Conservation (phyloP, 192 early-diverging fungal species). For the Glomus cerebriforme region DNA sequence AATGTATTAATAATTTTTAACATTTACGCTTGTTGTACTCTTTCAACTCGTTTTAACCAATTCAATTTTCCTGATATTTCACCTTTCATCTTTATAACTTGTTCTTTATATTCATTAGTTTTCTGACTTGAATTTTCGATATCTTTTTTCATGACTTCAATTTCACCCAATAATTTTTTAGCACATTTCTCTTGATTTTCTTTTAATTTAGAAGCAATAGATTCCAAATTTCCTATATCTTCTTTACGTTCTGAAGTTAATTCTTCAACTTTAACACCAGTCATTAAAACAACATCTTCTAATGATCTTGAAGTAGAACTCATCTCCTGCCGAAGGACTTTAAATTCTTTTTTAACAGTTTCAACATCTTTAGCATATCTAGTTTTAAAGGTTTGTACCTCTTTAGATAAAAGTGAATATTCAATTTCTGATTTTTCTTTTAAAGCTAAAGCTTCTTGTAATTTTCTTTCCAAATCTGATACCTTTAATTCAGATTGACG, state of each 20-base stretch:
- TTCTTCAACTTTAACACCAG: conserved; percentile 27
- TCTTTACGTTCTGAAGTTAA: conserved; percentile 20
- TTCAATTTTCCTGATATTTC: conserved; percentile 34
- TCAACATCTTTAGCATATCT: conserved; percentile 29
- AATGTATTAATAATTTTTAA: too few species aligned
- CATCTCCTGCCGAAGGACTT: conserved; percentile 16
- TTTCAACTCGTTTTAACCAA: conserved; percentile 27
- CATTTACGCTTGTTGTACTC: neutral
- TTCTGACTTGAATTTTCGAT: conserved; percentile 11
- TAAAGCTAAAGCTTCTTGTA: conserved; percentile 18
- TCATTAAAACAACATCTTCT: conserved; percentile 31
- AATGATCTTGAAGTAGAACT: conserved; percentile 17
- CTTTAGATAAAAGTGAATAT: conserved; percentile 32
- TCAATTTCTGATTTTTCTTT: conserved; percentile 31
- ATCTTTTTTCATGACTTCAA: conserved; percentile 21
- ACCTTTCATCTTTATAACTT: conserved; percentile 27
- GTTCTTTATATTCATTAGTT: conserved; percentile 10
- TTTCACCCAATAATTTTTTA: conserved; percentile 26
- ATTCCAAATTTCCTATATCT: conserved; percentile 17
- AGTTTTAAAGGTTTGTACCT: conserved; percentile 25
- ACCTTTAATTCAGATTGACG: conserved; percentile 33
- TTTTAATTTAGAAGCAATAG: conserved; percentile 19
- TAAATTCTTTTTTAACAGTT: conserved; percentile 28
- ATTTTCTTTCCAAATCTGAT: conserved; percentile 25
- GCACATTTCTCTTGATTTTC: conserved; percentile 32